Evolutionary conservation across 768 basidiomycete genomes (phyloP), one percentile per base, ranked within the genome.

Genomic region (Mycena floridula): DNA sequence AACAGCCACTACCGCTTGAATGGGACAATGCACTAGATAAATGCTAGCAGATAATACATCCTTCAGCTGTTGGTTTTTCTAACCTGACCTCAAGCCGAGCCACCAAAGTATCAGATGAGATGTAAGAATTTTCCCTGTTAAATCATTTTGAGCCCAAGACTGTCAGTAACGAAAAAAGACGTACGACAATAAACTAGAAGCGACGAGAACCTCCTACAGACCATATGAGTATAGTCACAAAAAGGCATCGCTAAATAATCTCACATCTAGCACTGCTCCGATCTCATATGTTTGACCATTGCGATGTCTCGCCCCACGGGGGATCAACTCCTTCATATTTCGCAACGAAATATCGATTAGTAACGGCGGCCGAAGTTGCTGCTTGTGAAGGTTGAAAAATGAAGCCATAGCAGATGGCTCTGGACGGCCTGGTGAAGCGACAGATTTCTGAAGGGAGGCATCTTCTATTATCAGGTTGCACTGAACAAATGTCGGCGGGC

Each of bases 81-180:
- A 30, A 13, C 43, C 47, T 43, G 21, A 15, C 22, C 20, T 23
- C 35, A 35, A n/a, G 39, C 37, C 11, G 18, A 37, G 45, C 37
- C 24, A 26, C 30, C 44, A 43, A 21, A 9, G 3, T 30, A 23
- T 22, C 32, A 7, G 32, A 18, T 13, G 32, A 35, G 32, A 35
- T 35, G 18, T 35, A 35, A 35, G 32, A 7, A 18, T 35, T 35
- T 13, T 35, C 32, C 32, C 32, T 35, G 7, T 4, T 35, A 18
- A 18, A 7, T 15, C 13, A n/a, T n/a, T n/a, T 35, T 35, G 32
- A 35, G 32, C 4, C 32, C 18, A 13, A 3, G 32, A 7, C 7
- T n/a, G n/a, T n/a, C n/a, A n/a, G n/a, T n/a, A n/a, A n/a, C n/a
- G n/a, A n/a, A n/a, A n/a, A n/a, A n/a, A n/a, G n/a, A n/a, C n/a